Evolutionary conservation across 768 basidiomycete species (phyloP).

Genomic region (Tylopilus intermedius): DNA sequence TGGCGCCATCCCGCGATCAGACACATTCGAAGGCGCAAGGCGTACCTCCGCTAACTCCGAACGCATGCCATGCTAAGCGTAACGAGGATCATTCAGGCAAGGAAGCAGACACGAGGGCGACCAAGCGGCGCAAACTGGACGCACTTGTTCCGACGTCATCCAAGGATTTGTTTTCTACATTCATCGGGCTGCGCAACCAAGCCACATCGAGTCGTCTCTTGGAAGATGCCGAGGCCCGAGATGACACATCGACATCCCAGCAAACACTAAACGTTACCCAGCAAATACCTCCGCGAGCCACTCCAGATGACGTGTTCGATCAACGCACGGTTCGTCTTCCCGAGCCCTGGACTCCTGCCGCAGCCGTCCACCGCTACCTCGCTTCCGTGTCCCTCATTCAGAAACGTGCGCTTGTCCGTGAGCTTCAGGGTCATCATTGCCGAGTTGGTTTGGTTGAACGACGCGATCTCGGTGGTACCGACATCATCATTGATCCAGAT

Average conservation of each 20-base stretch:
- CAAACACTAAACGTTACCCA: conserved; percentile 6
- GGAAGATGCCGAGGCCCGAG: conserved; percentile 10
- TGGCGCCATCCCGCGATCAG: conserved; percentile 1
- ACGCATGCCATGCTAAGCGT: not conserved
- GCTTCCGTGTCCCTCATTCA: conserved; percentile 66
- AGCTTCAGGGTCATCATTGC: conserved; percentile 42
- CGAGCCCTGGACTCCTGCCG: conserved; percentile 27
- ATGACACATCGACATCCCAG: conserved; percentile 9
- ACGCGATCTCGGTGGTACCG: conserved; percentile 50
- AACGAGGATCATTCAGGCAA: not conserved
- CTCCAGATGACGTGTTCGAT: conserved; percentile 41
- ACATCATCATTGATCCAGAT: conserved; percentile 64
- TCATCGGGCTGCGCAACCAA: conserved; percentile 26
- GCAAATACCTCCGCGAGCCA: conserved; percentile 18
- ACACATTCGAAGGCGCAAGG: conserved; percentile 3
- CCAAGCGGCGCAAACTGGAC: conserved; percentile 27
- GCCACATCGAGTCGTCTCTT: conserved; percentile 1
- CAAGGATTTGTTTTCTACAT: conserved; percentile 23
- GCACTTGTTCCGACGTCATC: conserved; percentile 21
- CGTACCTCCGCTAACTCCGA: conserved; percentile 6
- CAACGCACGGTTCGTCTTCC: conserved; percentile 44
- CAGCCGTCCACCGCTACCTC: conserved; percentile 55
- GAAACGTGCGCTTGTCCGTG: conserved; percentile 54
- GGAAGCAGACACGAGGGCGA: not conserved
- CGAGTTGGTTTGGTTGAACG: conserved; percentile 62